Conservation (phyloP, 495 filamentous ascomycete species). For the Podospora appendiculata region DNA sequence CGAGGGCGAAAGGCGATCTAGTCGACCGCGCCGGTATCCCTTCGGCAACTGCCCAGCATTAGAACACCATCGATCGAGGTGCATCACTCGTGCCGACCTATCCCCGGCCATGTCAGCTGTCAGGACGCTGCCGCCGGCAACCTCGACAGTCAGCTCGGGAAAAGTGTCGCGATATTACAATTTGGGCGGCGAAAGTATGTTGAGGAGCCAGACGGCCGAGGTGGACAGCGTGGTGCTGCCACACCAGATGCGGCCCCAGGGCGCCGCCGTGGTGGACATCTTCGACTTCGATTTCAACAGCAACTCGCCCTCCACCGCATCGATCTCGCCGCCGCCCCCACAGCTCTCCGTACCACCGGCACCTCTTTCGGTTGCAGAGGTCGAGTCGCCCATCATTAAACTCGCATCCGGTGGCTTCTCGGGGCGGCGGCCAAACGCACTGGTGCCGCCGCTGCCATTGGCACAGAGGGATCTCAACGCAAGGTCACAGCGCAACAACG, state of each 20-base stretch:
- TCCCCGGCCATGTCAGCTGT: neutral
- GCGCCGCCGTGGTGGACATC: too few relatives aligned
- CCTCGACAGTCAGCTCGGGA: neutral
- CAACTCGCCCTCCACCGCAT: neutral
- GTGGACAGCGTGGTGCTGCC: neutral
- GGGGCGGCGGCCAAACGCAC: too few relatives aligned
- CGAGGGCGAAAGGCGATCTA: too few relatives aligned
- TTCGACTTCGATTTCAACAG: neutral
- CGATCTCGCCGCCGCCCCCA: neutral
- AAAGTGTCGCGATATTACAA: conserved; percentile 4
- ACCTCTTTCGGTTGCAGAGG: too few relatives aligned
- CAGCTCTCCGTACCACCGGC: neutral
- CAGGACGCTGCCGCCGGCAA: neutral
- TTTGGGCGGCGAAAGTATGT: conserved; percentile 4
- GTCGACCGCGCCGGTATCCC: too few relatives aligned
- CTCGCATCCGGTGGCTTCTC: too few relatives aligned
- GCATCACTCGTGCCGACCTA: too few relatives aligned
- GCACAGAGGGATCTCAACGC: conserved; percentile 3
- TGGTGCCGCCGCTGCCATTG: conserved; percentile 3
- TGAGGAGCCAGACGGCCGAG: neutral
- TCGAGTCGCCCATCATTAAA: too few relatives aligned
- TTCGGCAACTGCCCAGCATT: too few relatives aligned
- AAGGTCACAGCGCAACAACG: conserved; percentile 3
- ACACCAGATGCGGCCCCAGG: neutral
- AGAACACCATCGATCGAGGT: too few relatives aligned